These are phyloP conservation scores for Adiantum capillusveneris DNA, from an alignment of 75 land plant species.

Conservation along the genomic window DNA sequence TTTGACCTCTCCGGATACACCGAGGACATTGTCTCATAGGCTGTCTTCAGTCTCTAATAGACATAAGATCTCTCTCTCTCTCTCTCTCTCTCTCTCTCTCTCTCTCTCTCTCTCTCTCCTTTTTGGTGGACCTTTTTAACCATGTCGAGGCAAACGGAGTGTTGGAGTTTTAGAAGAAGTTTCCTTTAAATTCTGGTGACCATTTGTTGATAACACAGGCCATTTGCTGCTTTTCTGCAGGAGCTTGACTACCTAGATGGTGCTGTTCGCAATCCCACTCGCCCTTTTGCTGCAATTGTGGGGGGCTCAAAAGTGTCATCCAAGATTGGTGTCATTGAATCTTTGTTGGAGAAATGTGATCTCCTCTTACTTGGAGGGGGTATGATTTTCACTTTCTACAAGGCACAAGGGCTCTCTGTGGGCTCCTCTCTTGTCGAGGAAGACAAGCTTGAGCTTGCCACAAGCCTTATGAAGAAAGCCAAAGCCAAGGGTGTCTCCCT, in stretches of 20 bases:
- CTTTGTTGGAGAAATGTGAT: slow-evolving; percentile 58
- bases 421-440: slow-evolving; percentile 71
- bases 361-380: slow-evolving; percentile 60
- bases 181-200: too few relatives aligned
- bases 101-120: too few relatives aligned
- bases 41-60: too few relatives aligned
- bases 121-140: too few relatives aligned
- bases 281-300: slow-evolving; percentile 89
- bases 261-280: slow-evolving; percentile 60
- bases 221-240: too few relatives aligned
- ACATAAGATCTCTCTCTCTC: too few relatives aligned
- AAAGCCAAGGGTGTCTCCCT: slow-evolving; percentile 56
- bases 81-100: too few relatives aligned
- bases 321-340: slow-evolving; percentile 83
- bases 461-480: slow-evolving; percentile 42
- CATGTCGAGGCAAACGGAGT: too few relatives aligned
- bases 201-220: too few relatives aligned
- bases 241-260: slow-evolving; percentile 80
- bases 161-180: too few relatives aligned
- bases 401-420: slow-evolving; percentile 55
- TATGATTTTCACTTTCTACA: slow-evolving; percentile 73
- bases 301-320: slow-evolving; percentile 89
- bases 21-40: too few relatives aligned
- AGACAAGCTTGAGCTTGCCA: slow-evolving; percentile 67
- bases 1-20: too few relatives aligned